These are phyloP conservation scores for Sporothrix phasma DNA, from an alignment of 2,329 filamentous ascomycete species.

Conservation along the genomic window DNA sequence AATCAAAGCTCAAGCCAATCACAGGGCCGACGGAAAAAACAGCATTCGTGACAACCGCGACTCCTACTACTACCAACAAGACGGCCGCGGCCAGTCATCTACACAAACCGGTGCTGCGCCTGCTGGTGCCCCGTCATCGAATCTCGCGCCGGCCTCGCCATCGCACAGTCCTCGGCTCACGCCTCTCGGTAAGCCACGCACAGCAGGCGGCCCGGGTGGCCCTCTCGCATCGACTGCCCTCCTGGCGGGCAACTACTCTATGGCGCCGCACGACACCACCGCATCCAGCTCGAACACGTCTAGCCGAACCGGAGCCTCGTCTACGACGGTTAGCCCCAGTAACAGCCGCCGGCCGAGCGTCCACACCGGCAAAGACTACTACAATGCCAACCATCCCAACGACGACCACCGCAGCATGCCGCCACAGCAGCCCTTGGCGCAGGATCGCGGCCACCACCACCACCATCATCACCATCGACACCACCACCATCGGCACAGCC, in stretches of 20 bases:
- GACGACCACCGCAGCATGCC: neutral
- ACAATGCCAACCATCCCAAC: neutral
- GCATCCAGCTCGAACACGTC: neutral
- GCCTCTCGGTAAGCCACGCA: slow-evolving; percentile 3
- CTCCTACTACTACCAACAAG: neutral
- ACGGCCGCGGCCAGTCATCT: neutral
- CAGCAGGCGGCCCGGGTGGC: neutral
- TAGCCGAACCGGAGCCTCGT: neutral
- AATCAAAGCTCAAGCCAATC: neutral
- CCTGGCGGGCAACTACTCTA: slow-evolving; percentile 18
- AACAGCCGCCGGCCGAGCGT: slow-evolving; percentile 15
- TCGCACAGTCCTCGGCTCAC: neutral
- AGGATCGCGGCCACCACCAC: neutral
- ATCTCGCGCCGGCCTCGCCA: neutral
- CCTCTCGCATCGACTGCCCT: slow-evolving; percentile 19
- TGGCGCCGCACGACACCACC: neutral
- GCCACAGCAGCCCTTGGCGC: neutral
- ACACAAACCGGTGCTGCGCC: neutral
- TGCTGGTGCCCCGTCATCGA: neutral
- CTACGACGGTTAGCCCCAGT: slow-evolving; percentile 3
- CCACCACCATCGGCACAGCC: neutral
- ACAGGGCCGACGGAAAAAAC: neutral
- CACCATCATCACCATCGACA: slow-evolving; percentile 3
- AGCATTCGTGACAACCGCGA: neutral
- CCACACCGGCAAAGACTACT: neutral